Evolutionary conservation across 2,329 filamentous ascomycete genomes (phyloP), one percentile per base, ranked within the genome.

Genomic region (Aspergillus sp.): DNA sequence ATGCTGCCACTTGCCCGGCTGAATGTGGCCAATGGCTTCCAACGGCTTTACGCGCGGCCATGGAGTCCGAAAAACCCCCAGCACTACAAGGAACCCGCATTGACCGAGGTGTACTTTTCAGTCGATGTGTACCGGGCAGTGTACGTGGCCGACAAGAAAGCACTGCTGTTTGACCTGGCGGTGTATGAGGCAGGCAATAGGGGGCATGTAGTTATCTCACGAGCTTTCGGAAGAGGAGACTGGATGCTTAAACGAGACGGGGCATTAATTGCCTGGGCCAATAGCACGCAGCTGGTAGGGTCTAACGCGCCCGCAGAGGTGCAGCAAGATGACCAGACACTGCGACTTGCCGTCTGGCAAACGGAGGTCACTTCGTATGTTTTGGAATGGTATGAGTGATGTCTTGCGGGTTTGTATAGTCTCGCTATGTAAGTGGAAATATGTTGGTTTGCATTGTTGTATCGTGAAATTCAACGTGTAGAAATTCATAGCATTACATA

Each of bases 91-190:
- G 52, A 49, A n/a, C 52, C 52, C 4, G 52, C 52, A 2, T 45
- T 55, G 2, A 37, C 42, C 13, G 52, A 49, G 5, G 52, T 55
- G 17, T 34, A 55, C 27, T 55, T 49, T 20, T 15, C 33, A 9
- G 45, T 55, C 11, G 52, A 55, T 33, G 37, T 55, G 6, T 55
- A 55, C 17, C 52, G 52, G 2, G 52, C 52, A 11, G 44, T 55
- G 3, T 55, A 55, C 13, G 9, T 55, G 13, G 33, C 33, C 13
- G 20, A 13, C 6, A 41, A n/a, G n/a, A 37, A 19, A 6, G 49
- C 33, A 7, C 22, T 55, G 22, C 37, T 49, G 20, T 55, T 55
- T 22, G 52, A 55, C 24, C 20, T 55, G 33, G 44, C 52, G 4
- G 24, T 44, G 3, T 55, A 13, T 7, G 52, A 55, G 34, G n/a